Conservation (phyloP, 1,284 basidiomycete genomes). For the Singerocomus inundabilis region DNA sequence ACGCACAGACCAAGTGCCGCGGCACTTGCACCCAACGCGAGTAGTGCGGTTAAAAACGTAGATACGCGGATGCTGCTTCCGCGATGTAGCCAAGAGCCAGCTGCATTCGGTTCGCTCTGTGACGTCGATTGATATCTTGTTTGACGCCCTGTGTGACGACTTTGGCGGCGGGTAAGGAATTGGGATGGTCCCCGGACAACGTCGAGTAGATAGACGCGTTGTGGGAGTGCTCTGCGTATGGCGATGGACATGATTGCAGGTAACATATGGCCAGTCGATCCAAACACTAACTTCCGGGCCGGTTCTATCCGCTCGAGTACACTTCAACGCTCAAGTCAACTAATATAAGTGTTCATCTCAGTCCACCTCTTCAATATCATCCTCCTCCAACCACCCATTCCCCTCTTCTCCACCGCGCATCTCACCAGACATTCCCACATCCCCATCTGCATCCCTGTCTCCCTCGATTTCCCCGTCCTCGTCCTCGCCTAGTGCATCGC, state of each 20-base stretch:
- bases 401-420: constrained; percentile 24
- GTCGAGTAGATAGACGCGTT: not conserved
- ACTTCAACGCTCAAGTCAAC: too few relatives aligned
- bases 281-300: not conserved
- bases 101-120: not conserved
- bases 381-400: constrained; percentile 61
- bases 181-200: not conserved
- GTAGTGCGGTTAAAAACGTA: constrained; percentile 47
- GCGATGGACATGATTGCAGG: constrained; percentile 3
- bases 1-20: constrained; percentile 58
- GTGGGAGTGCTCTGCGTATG: constrained; percentile 3
- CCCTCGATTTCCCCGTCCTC: constrained; percentile 27
- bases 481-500: constrained; percentile 30
- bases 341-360: not conserved
- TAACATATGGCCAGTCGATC: not conserved
- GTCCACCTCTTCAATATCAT: constrained; percentile 62
- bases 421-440: constrained; percentile 21
- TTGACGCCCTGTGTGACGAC: not conserved
- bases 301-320: not conserved
- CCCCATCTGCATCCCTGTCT: constrained; percentile 15
- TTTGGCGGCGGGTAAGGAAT: not conserved
- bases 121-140: constrained; percentile 11
- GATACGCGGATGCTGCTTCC: constrained; percentile 34
- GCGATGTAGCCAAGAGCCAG: constrained; percentile 16
- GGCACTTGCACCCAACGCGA: constrained; percentile 47